Conservation (phyloP, 139 green algal species). For the Picochlorum sp. region DNA sequence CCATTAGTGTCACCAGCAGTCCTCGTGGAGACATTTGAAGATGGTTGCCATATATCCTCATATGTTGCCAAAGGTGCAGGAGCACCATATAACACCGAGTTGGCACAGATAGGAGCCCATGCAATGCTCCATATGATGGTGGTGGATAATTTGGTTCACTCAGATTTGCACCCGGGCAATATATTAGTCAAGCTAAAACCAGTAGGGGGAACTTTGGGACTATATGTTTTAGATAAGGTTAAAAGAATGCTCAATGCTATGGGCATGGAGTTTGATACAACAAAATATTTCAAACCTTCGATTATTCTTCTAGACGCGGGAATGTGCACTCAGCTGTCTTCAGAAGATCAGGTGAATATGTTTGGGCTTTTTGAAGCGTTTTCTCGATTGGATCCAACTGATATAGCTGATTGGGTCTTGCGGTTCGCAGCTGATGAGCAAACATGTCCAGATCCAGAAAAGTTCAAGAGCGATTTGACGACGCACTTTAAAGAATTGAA, state of each 20-base stretch:
- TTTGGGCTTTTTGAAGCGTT: conserved; percentile 39
- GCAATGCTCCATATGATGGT: conserved; percentile 92
- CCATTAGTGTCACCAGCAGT: conserved; percentile 71
- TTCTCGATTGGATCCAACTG: conserved; percentile 49
- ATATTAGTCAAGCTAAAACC: conserved; percentile 69
- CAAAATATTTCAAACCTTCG: conserved; percentile 9
- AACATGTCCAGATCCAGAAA: conserved; percentile 53
- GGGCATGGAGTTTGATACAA: not conserved
- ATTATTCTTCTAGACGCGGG: conserved; percentile 86
- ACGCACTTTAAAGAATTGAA: conserved; percentile 35
- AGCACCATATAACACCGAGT: conserved; percentile 40
- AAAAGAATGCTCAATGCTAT: not conserved
- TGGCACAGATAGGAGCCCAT: conserved; percentile 62
- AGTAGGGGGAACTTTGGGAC: conserved; percentile 4
- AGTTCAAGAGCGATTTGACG: conserved; percentile 44
- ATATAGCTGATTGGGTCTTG: conserved; percentile 50
- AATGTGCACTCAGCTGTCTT: conserved; percentile 71
- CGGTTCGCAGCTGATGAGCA: conserved; percentile 54
- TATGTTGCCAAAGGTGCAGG: conserved; percentile 32
- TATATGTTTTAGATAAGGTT: not conserved
- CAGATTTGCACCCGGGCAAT: conserved; percentile 76
- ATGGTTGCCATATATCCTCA: conserved; percentile 59
- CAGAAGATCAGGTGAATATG: conserved; percentile 51
- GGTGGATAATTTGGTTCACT: conserved; percentile 95
- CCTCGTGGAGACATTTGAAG: conserved; percentile 93